Base-by-base conservation (phyloP, 1,284 basidiomycete species). In the Tilletia indica region DNA sequence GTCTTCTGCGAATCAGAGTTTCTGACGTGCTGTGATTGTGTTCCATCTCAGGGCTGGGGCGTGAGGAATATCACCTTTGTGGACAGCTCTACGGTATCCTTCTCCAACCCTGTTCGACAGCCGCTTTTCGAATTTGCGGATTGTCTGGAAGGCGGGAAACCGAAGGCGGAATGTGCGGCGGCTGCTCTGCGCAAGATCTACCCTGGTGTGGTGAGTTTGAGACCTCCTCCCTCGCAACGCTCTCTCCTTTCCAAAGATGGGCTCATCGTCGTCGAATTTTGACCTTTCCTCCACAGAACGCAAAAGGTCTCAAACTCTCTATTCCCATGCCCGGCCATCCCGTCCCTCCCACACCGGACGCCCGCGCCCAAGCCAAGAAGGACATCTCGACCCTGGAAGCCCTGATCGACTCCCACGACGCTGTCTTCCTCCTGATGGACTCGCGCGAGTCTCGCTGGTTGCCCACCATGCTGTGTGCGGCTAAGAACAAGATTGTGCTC, bases 311-410 rank as follows among this genome's bases (percentile, higher is more conserved):
- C 91, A 76, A 88, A 12, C 86, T 99, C 12, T 89, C 89, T 16
- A 92, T 99, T 73, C 96, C 97, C 0, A 99, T 99, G 96, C 97
- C 97, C 0, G 97, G 97, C 0, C 96, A 99, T 80, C 94, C 94
- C 0, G 88, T 98, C 68, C 89, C 87, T 1, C 63, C 76, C 0
- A 56, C 70, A 16, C 87, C 88, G 0, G 82, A 90, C 2, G 61
- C 61, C n/a, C 54, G 39, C 36, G 87, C 87, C 4, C 88, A 90
- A 76, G 87, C 89, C 0, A 88, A 89, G 80, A 87, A 88, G 45
- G 91, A 93, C 73, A 90, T 98, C 0, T 85, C 85, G 36, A 86
- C 86, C 75, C 87, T 99, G 2, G 93, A 96, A 80, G 82, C 86
- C 34, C 89, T 99, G 6, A 87, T 98, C 68, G 89, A 91, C 34